Percentiles rank a stretch among this genome's conserved stretches.
Conservation (phyloP, 805 yeast genomes). For the Candida vaughaniae region DNA sequence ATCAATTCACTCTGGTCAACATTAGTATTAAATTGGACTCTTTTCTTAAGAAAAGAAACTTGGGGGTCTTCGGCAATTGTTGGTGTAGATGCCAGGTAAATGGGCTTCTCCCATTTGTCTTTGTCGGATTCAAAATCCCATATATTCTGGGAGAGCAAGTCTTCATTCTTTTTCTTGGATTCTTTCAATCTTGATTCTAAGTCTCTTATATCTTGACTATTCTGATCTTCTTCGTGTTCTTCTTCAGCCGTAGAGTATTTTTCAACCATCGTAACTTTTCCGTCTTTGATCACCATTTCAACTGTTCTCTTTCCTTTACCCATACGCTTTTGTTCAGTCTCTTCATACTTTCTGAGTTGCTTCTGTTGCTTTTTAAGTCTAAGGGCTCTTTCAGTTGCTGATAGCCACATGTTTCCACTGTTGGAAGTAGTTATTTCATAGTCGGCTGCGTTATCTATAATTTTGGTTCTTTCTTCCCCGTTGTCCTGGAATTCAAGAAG, state of each 20-base stretch:
- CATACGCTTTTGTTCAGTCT: slow-evolving; percentile 51
- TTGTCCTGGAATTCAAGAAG: slow-evolving; percentile 79
- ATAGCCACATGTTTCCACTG: slow-evolving; percentile 72
- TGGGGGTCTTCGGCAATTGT: background rate
- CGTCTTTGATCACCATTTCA: slow-evolving; percentile 76
- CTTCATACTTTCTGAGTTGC: slow-evolving; percentile 62
- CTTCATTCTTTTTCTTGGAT: slow-evolving; percentile 26
- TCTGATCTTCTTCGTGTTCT: slow-evolving; percentile 23
- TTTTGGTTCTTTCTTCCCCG: slow-evolving; percentile 85
- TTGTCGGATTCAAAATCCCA: slow-evolving; percentile 66
- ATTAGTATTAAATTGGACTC: slow-evolving; percentile 27
- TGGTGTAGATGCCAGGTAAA: slow-evolving; percentile 26
- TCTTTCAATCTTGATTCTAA: slow-evolving; percentile 32
- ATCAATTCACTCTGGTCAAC: slow-evolving; percentile 25
- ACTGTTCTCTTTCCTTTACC: slow-evolving; percentile 78
- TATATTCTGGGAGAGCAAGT: slow-evolving; percentile 30
- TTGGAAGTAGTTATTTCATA: slow-evolving; percentile 59
- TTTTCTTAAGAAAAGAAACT: slow-evolving; percentile 9
- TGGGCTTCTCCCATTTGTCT: slow-evolving; percentile 55
- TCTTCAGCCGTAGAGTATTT: slow-evolving; percentile 19
- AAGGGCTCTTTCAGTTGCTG: slow-evolving; percentile 81
- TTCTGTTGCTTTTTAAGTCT: slow-evolving; percentile 85
- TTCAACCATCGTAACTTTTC: slow-evolving; percentile 70
- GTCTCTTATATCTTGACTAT: slow-evolving; percentile 35
- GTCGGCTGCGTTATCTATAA: slow-evolving; percentile 92